A percentile compares a stretch with the other conserved stretches of the same genome.
These are phyloP conservation scores for Plasmodium inui DNA, from an alignment of 169 alveolate species.

Conservation along the genomic window DNA sequence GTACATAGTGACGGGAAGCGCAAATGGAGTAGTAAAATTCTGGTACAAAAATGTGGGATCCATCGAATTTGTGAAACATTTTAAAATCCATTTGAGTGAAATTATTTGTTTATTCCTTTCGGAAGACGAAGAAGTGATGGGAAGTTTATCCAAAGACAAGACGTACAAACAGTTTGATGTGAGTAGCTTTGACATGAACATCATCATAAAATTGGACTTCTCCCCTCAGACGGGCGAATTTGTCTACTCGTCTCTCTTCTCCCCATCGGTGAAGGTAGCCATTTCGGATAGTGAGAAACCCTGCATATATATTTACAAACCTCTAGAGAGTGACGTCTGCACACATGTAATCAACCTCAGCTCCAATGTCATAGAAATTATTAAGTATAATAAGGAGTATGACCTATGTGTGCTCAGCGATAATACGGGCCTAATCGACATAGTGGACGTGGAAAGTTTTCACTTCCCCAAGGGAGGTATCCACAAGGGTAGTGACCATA, in stretches of 20 bases:
- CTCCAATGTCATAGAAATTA: conserved; percentile 76
- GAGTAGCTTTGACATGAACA: conserved; percentile 84
- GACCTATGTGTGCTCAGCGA: conserved; percentile 85
- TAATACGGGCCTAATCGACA: conserved; percentile 86
- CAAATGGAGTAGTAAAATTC: conserved; percentile 96
- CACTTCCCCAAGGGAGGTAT: conserved; percentile 79
- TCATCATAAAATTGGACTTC: conserved; percentile 76
- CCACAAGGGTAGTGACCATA: neutral
- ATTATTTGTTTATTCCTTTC: conserved; percentile 83
- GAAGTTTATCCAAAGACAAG: conserved; percentile 87
- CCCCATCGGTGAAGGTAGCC: conserved; percentile 30
- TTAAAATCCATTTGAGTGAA: conserved; percentile 94
- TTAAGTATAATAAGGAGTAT: conserved; percentile 77
- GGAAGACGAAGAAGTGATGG: conserved; percentile 86
- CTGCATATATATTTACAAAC: conserved; percentile 44
- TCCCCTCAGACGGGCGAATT: conserved; percentile 49
- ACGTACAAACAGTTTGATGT: conserved; percentile 87
- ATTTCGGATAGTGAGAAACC: conserved; percentile 64
- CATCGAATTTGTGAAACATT: conserved; percentile 97
- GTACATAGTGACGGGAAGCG: conserved; percentile 94
- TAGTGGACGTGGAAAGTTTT: conserved; percentile 86
- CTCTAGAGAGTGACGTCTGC: conserved; percentile 57
- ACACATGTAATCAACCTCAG: conserved; percentile 23
- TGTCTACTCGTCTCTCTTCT: conserved; percentile 23
- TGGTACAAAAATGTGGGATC: conserved; percentile 96